Percentiles rank a stretch among this genome's conserved stretches.
phyloP scores from a whole-genome alignment of 768 basidiomycete genomes.

The Auricularia cornea region DNA sequence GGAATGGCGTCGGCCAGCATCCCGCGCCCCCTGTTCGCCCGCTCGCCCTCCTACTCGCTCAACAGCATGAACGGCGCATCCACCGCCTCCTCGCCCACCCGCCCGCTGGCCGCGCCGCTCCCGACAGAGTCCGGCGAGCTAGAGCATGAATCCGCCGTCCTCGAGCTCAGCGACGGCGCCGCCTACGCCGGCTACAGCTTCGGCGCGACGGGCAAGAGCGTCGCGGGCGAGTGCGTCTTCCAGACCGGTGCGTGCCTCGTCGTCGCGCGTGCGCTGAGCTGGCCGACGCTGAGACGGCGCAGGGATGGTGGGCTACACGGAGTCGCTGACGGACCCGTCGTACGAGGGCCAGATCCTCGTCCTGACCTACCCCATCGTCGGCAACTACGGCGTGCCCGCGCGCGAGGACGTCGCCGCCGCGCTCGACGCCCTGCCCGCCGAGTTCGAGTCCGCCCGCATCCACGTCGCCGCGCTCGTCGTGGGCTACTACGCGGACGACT shows the following conservation, averaged over 20 bases:
- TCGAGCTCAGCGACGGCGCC: slow-evolving; percentile 87
- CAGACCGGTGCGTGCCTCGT: slow-evolving; percentile 72
- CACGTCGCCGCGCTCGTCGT: slow-evolving; percentile 89
- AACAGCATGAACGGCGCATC: background rate
- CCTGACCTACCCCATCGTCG: slow-evolving; percentile 92
- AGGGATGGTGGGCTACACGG: slow-evolving; percentile 99
- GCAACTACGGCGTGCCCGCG: slow-evolving; percentile 94
- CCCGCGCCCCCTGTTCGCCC: background rate
- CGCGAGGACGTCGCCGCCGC: slow-evolving; percentile 36
- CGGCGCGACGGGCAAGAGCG: slow-evolving; percentile 83
- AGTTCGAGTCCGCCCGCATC: slow-evolving; percentile 93
- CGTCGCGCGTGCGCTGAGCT: background rate
- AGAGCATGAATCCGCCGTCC: slow-evolving; percentile 47
- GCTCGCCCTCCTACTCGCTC: background rate
- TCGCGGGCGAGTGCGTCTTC: slow-evolving; percentile 98
- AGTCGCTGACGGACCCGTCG: slow-evolving; percentile 96
- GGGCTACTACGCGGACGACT: slow-evolving; percentile 89
- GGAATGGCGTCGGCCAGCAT: background rate
- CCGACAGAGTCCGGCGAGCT: background rate
- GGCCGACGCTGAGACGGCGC: slow-evolving; percentile 6
- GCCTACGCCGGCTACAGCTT: slow-evolving; percentile 87
- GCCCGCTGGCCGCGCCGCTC: background rate
- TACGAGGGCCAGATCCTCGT: slow-evolving; percentile 98
- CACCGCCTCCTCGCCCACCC: background rate
- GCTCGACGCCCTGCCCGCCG: slow-evolving; percentile 50